phyloP scores from a whole-genome alignment of 345 rosid genomes.

The Gossypium rotundifolium region DNA sequence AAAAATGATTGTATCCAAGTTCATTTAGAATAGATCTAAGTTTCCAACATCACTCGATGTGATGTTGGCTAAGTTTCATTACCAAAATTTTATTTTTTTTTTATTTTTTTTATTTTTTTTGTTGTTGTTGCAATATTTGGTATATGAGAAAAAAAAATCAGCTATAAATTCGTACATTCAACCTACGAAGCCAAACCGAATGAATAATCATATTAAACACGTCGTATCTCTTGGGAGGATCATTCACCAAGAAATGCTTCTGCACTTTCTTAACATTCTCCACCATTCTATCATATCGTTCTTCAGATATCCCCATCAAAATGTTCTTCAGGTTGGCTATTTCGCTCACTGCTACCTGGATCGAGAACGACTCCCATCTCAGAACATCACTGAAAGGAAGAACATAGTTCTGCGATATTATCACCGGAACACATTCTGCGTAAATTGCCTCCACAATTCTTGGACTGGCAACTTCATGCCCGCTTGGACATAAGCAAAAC shows the following conservation, averaged over 20 bases:
- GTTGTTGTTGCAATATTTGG: too few species aligned
- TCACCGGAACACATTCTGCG: conserved; percentile 62
- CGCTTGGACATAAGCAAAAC: conserved; percentile 71
- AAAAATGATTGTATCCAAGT: too few species aligned
- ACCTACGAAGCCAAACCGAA: conserved; percentile 67
- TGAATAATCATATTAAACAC: conserved; percentile 68
- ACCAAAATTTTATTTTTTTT: too few species aligned
- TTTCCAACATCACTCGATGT: too few species aligned
- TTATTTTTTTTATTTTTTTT: too few species aligned
- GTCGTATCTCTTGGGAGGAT: conserved; percentile 63
- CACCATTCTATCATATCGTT: conserved; percentile 34
- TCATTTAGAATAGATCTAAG: too few species aligned
- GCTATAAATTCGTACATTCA: conserved; percentile 31
- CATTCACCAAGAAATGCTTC: conserved; percentile 51
- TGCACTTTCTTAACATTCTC: conserved; percentile 44
- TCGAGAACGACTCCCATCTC: conserved; percentile 53
- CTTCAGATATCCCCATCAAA: conserved; percentile 37
- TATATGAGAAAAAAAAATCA: not conserved
- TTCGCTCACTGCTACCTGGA: conserved; percentile 42
- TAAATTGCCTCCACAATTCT: conserved; percentile 70
- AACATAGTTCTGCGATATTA: conserved; percentile 52
- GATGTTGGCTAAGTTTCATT: too few species aligned
- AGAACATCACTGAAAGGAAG: conserved; percentile 70
- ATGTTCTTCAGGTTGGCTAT: conserved; percentile 49
- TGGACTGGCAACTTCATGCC: conserved; percentile 85